phyloP scores from a whole-genome alignment of 345 rosid species.

The Dimocarpus longan region DNA sequence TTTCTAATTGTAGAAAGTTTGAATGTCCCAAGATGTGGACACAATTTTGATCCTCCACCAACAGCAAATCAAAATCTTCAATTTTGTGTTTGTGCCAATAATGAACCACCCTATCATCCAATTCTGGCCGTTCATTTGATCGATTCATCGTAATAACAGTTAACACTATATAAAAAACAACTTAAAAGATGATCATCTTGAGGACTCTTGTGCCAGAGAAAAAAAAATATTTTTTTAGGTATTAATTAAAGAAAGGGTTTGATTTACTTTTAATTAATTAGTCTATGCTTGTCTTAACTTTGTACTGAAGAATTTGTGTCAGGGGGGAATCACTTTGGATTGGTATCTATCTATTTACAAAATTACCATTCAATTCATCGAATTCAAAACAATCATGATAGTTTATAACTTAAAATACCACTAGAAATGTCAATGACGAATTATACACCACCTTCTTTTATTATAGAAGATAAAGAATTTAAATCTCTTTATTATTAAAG shows the following conservation, averaged over 20 bases:
- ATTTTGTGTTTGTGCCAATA: constrained; percentile 5
- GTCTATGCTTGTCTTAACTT: not conserved
- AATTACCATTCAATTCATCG: too few species aligned
- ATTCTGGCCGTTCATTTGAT: constrained; percentile 21
- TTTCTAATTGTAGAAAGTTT: constrained; percentile 25
- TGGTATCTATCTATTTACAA: too few species aligned
- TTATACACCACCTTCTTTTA: too few species aligned
- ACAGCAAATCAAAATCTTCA: constrained; percentile 8
- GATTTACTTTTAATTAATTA: constrained; percentile 1
- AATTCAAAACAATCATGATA: too few species aligned
- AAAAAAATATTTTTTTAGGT: not conserved
- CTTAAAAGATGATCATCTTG: not conserved
- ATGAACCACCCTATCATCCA: constrained; percentile 10
- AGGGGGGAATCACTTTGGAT: too few species aligned
- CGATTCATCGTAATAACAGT: constrained; percentile 4
- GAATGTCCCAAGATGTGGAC: constrained; percentile 23
- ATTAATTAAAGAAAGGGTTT: not conserved
- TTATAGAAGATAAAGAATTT: too few species aligned
- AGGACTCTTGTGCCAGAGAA: not conserved
- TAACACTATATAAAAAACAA: not conserved
- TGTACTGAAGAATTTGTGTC: too few species aligned
- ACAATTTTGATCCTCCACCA: constrained; percentile 12
- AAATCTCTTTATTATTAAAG: too few species aligned
- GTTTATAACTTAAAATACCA: too few species aligned
- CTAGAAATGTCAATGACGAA: too few species aligned